Evolutionary conservation across 768 basidiomycete genomes (phyloP), one percentile per base, ranked within the genome.

Genomic region (Lactarius akahatsu): DNA sequence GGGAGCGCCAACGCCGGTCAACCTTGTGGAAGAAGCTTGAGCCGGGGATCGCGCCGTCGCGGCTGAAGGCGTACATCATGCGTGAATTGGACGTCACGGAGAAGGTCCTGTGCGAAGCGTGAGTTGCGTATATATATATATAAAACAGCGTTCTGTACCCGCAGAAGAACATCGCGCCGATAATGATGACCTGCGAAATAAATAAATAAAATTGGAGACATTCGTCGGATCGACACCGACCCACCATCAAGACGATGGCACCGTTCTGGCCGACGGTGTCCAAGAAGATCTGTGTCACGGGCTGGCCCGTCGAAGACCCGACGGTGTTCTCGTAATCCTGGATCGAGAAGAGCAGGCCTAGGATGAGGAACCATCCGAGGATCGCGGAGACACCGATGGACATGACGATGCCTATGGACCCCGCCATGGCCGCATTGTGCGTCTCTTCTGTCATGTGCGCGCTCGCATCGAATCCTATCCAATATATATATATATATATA

Each of bases 371-470:
- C 86, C 87, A 89, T 30, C 90, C 90, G 1, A 92, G 81, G 13
- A 90, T 67, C 1, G 89, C 86, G 4, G 87, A 89, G 18, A 89
- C 86, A 16, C 85, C 86, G 62, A 91, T 89, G 30, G 88, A 82
- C 81, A 85, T 88, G 54, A 90, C 73, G 64, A 90, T 89, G 1
- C 88, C 88, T 32, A 87, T 82, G 34, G 83, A 81, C 1, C 87
- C 89, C 50, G 88, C 83, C 82, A 83, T 86, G 28, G 77, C 77
- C 26, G 77, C 77, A 71, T 83, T 89, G 57, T 77, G 84, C 0
- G 91, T 93, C 76, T 93, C 90, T 76, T 92, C 90, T 0, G 87
- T 88, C 88, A 90, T 88, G 86, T 88, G 65, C 60, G 89, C 83
- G 73, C 88, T 84, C 18, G 89, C 90, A 71, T 91, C 89, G 73